Evolutionary conservation across 1,284 basidiomycete species (phyloP).

Genomic region (Microstroma glucosiphilum): DNA sequence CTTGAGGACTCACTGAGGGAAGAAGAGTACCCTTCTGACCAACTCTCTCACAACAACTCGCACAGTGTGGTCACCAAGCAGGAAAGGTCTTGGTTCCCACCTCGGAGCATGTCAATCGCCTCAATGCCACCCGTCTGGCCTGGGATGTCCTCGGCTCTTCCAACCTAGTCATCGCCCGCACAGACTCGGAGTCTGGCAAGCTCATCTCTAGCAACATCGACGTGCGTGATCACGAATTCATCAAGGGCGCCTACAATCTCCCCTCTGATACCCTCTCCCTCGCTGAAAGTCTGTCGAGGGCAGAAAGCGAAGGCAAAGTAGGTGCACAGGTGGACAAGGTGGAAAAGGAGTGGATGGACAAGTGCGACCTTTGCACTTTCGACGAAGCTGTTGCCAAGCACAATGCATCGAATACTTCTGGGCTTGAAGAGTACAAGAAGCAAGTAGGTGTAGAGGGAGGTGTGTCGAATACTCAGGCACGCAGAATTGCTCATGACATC

Average conservation of each 20-base stretch:
- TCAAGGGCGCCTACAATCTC: slow-evolving; percentile 47
- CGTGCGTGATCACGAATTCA: slow-evolving; percentile 59
- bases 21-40: too few species aligned
- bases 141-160: slow-evolving; percentile 78
- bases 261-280: slow-evolving; percentile 34
- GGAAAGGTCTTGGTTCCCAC: slow-evolving; percentile 87
- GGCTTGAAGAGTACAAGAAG: slow-evolving; percentile 55
- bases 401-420: slow-evolving; percentile 50
- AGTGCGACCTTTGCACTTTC: slow-evolving; percentile 62
- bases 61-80: slow-evolving; percentile 87
- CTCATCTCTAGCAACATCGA: slow-evolving; percentile 80
- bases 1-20: background rate
- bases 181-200: slow-evolving; percentile 83
- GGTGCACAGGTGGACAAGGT: slow-evolving; percentile 41
- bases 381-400: slow-evolving; percentile 62
- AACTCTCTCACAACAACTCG: too few species aligned
- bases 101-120: slow-evolving; percentile 74
- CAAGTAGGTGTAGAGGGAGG: slow-evolving; percentile 59
- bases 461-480: slow-evolving; percentile 69
- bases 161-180: slow-evolving; percentile 81
- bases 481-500: slow-evolving; percentile 66
- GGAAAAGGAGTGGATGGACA: slow-evolving; percentile 49
- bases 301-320: slow-evolving; percentile 35
- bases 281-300: slow-evolving; percentile 41
- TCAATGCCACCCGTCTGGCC: slow-evolving; percentile 77